Conservation (phyloP, 257 asterid species). For the Anisodus acutangulus region DNA sequence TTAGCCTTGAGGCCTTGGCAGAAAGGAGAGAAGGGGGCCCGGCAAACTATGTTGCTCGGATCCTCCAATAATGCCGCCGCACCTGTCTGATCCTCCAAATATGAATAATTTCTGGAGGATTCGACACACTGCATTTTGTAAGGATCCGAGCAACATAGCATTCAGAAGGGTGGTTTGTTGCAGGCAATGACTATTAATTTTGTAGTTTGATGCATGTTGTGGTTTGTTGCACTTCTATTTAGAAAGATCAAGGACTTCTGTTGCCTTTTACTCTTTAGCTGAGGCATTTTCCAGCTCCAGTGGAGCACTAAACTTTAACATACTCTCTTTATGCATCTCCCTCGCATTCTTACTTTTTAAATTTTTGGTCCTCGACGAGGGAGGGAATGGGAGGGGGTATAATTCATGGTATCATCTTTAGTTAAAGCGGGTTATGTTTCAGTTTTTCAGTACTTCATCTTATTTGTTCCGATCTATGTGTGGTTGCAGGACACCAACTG, state of each 20-base stretch:
- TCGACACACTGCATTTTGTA: neutral
- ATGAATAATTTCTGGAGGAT: neutral
- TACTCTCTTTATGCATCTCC: neutral
- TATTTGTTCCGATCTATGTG: neutral
- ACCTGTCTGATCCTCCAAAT: neutral
- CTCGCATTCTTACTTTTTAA: too few relatives aligned
- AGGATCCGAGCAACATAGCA: neutral
- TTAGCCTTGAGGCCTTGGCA: neutral
- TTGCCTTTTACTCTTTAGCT: neutral
- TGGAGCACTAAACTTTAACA: neutral
- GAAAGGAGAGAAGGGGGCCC: neutral
- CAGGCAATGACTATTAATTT: neutral
- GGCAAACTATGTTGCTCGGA: neutral
- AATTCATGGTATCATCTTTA: neutral
- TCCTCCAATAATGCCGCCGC: neutral
- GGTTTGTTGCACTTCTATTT: neutral
- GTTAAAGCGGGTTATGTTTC: neutral
- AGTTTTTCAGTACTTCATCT: neutral
- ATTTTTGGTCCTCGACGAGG: neutral
- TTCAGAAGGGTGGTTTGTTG: neutral
- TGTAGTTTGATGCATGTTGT: neutral
- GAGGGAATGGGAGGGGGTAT: neutral
- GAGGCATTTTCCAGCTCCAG: neutral
- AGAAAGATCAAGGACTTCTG: neutral
- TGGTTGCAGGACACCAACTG: constrained; percentile 83